Evolutionary conservation across 306 rosid species (phyloP).

Genomic region (Mimosa pudica): DNA sequence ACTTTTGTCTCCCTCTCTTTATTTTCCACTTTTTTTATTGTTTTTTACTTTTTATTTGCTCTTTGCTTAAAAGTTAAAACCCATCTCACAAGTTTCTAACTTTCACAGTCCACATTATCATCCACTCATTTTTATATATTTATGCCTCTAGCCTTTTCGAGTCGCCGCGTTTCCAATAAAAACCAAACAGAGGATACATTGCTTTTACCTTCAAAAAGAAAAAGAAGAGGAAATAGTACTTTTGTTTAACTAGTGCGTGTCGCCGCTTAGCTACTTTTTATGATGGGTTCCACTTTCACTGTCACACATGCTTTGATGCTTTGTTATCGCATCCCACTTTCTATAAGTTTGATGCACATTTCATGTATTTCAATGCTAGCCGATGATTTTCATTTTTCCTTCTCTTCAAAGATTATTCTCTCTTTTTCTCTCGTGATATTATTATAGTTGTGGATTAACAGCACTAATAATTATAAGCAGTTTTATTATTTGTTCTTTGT

Average conservation of each 20-base stretch:
- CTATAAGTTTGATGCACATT: conserved; percentile 36
- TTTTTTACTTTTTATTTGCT: background rate
- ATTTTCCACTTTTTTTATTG: background rate
- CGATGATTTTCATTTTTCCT: conserved; percentile 33
- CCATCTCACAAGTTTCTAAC: background rate
- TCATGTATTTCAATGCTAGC: conserved; percentile 36
- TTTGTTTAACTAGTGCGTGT: conserved; percentile 20
- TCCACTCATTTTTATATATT: background rate
- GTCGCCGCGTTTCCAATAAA: conserved; percentile 43
- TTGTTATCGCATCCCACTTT: conserved; percentile 44
- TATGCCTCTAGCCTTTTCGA: conserved; percentile 6
- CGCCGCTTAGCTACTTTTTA: conserved; percentile 33
- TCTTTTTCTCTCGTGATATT: conserved; percentile 8
- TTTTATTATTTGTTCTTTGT: conserved; percentile 5
- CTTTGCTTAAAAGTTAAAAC: background rate
- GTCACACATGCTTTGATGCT: conserved; percentile 54
- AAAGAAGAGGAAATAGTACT: background rate
- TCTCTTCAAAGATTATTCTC: conserved; percentile 38
- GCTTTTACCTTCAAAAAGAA: background rate
- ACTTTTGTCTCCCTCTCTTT: background rate
- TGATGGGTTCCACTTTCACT: conserved; percentile 41
- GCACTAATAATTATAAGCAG: conserved; percentile 27
- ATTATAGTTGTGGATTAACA: conserved; percentile 23
- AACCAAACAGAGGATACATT: background rate
- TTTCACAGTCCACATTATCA: conserved; percentile 11